Conservation (phyloP, 805 yeast genomes). For the Ogataea zsoltii region DNA sequence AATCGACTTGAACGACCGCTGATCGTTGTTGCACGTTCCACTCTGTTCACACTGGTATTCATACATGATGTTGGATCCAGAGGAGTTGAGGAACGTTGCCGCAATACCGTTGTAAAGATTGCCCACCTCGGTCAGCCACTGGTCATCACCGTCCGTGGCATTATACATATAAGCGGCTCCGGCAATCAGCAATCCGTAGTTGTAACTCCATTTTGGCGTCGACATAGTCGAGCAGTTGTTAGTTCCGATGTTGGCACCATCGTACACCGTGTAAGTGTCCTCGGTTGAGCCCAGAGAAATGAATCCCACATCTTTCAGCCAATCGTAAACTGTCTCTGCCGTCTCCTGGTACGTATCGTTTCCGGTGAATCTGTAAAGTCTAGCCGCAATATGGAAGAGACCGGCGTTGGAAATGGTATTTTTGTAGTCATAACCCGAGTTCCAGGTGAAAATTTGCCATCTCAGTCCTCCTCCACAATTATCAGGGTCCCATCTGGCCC, state of each 20-base stretch:
- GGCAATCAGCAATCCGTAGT: constrained; percentile 64
- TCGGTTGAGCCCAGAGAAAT: constrained; percentile 24
- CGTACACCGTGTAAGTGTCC: constrained; percentile 43
- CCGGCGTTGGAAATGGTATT: constrained; percentile 88
- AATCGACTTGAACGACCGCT: constrained; percentile 72
- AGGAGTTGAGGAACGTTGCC: constrained; percentile 45
- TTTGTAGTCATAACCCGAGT: constrained; percentile 83
- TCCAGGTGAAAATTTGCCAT: constrained; percentile 92
- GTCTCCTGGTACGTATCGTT: constrained; percentile 73
- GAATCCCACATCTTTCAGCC: constrained; percentile 43
- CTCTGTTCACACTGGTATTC: constrained; percentile 61
- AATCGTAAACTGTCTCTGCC: constrained; percentile 72
- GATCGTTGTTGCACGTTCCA: constrained; percentile 67
- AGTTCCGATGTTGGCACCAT: constrained; percentile 54
- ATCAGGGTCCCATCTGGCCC: constrained; percentile 69
- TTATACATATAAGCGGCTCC: constrained; percentile 74
- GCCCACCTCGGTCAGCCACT: constrained; percentile 43
- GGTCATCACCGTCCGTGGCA: constrained; percentile 46
- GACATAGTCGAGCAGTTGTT: constrained; percentile 52
- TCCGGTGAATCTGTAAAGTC: constrained; percentile 76
- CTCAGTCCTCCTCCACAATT: constrained; percentile 77
- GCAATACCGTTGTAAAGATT: constrained; percentile 40
- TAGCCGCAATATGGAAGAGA: constrained; percentile 76
- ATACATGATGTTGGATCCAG: constrained; percentile 45
- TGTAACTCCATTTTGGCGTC: constrained; percentile 63